Conservation (phyloP, 1,139 yeast species). For the Starmera stellimalicola region DNA sequence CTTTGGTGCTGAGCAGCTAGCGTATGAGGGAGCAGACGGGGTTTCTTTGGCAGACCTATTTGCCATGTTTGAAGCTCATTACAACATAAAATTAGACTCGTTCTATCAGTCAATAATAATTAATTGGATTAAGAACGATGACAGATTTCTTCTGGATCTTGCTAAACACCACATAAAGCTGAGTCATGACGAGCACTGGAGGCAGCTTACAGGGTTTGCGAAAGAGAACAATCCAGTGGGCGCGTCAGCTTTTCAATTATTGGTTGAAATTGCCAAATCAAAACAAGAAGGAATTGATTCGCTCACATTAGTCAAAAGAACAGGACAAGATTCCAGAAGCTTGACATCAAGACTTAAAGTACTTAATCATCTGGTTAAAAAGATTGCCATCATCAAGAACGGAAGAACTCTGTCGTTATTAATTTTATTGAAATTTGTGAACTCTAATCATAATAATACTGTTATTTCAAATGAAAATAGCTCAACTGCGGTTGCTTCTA, state of each 20-base stretch:
- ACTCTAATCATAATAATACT: slow-evolving; percentile 8
- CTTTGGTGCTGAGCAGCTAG: background rate
- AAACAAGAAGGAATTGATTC: slow-evolving; percentile 51
- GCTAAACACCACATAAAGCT: slow-evolving; percentile 17
- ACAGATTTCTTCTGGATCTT: background rate
- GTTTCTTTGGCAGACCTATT: background rate
- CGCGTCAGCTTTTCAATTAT: slow-evolving; percentile 31
- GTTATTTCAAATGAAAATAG: slow-evolving; percentile 2
- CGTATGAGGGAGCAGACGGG: background rate
- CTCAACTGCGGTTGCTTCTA: background rate
- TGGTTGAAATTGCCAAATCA: slow-evolving; percentile 41
- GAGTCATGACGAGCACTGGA: slow-evolving; percentile 31
- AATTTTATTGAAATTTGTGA: slow-evolving; percentile 35
- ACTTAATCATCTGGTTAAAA: slow-evolving; percentile 38
- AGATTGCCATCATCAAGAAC: slow-evolving; percentile 29
- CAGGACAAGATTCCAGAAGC: slow-evolving; percentile 68
- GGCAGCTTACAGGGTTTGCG: slow-evolving; percentile 30
- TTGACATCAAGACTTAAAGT: slow-evolving; percentile 52
- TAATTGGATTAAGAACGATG: background rate
- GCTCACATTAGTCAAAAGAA: slow-evolving; percentile 40
- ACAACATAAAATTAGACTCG: background rate
- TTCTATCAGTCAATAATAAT: background rate
- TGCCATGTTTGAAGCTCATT: background rate
- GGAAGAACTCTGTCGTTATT: slow-evolving; percentile 44
- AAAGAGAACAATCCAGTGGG: slow-evolving; percentile 33